Evolutionary conservation across 352 stramenopile genomes (phyloP).

Genomic region (Phytophthora vignae): DNA sequence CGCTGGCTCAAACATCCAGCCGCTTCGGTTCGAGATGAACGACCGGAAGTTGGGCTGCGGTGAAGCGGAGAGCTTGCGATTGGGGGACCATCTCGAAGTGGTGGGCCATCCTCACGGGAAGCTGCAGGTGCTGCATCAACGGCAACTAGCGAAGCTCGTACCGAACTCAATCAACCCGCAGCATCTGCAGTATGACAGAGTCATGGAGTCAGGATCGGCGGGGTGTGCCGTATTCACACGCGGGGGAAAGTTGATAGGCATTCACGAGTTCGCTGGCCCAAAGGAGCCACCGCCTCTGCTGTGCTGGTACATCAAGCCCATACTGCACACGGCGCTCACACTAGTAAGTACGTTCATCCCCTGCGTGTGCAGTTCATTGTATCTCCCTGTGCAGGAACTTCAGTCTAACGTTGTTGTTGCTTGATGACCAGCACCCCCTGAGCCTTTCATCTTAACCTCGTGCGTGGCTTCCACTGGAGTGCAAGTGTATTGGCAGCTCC

Average conservation of each 20-base stretch:
- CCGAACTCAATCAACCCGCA: slow-evolving; percentile 70
- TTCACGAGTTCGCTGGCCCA: slow-evolving; percentile 50
- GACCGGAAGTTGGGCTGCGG: slow-evolving; percentile 70
- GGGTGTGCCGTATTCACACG: slow-evolving; percentile 64
- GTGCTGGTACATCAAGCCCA: slow-evolving; percentile 67
- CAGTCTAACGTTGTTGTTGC: neutral
- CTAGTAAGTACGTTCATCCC: slow-evolving; percentile 70
- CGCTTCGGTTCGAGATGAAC: slow-evolving; percentile 59
- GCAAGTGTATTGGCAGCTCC: slow-evolving; percentile 69
- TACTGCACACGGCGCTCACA: slow-evolving; percentile 47
- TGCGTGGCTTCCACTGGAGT: slow-evolving; percentile 51
- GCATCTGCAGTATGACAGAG: slow-evolving; percentile 50
- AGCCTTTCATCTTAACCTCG: slow-evolving; percentile 66
- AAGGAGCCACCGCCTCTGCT: slow-evolving; percentile 42
- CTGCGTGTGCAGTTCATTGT: neutral
- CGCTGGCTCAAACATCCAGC: slow-evolving; percentile 52
- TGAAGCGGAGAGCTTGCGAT: slow-evolving; percentile 29
- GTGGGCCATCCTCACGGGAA: slow-evolving; percentile 70
- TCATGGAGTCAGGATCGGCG: slow-evolving; percentile 49
- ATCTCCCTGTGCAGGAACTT: neutral
- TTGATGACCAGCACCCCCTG: slow-evolving; percentile 46
- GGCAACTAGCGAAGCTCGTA: slow-evolving; percentile 42
- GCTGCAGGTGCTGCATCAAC: slow-evolving; percentile 54
- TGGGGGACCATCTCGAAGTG: slow-evolving; percentile 51
- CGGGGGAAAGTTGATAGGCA: slow-evolving; percentile 62